A percentile compares a stretch with the other conserved stretches of the same genome.
Evolutionary conservation across 768 basidiomycete genomes (phyloP).

Genomic region (Naganishia vishniacii): DNA sequence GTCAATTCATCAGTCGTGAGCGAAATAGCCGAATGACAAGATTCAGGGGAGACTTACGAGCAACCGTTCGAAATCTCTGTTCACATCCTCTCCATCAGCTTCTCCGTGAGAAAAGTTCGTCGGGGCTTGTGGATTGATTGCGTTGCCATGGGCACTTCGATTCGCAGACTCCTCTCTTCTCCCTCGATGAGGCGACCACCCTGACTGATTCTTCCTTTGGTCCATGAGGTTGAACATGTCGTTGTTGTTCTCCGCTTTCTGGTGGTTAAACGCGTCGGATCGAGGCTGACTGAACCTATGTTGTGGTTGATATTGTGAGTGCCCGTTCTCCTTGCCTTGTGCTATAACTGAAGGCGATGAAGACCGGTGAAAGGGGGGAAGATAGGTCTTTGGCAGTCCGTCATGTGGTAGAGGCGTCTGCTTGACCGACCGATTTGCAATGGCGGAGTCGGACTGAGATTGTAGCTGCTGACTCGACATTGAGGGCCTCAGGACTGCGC

Average conservation of each 20-base stretch:
- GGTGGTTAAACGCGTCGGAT: neutral
- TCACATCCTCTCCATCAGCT: conserved; percentile 50
- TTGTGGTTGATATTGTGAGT: neutral
- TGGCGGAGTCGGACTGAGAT: neutral
- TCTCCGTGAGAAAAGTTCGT: no score
- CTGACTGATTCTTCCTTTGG: neutral
- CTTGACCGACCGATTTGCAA: neutral
- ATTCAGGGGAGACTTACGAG: conserved; percentile 55
- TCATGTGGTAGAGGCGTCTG: neutral
- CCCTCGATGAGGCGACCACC: conserved; percentile 9
- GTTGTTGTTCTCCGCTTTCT: neutral
- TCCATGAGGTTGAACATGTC: neutral
- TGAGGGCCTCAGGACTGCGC: neutral
- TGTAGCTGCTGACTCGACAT: neutral
- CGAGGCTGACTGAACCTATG: neutral
- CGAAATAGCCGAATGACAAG: neutral
- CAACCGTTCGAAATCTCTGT: conserved; percentile 72
- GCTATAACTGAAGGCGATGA: neutral
- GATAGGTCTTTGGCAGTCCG: conserved; percentile 2
- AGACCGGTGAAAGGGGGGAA: conserved; percentile 14
- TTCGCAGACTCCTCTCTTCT: neutral
- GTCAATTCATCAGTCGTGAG: neutral
- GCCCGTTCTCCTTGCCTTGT: conserved; percentile 6
- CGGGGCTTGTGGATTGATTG: no score
- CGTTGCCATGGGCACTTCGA: neutral